Percentiles rank a stretch among this genome's conserved stretches.
Conservation (phyloP, 495 filamentous ascomycete species). For the Talaromyces wortmannii region DNA sequence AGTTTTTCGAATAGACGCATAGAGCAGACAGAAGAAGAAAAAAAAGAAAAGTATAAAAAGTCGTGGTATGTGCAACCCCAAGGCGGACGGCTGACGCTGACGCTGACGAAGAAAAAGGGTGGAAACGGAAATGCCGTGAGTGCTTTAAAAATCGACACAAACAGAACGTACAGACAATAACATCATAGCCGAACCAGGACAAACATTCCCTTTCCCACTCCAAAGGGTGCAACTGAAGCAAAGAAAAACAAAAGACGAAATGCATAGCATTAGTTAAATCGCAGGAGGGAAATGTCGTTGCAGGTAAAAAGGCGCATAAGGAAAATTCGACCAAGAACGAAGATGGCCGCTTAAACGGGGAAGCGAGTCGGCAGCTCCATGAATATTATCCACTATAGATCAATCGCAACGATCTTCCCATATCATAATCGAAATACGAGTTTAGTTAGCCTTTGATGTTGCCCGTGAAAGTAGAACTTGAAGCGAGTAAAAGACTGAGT, state of each 20-base stretch:
- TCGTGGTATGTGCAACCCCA: background rate
- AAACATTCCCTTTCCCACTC: background rate
- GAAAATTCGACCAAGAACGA: background rate
- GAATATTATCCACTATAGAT: background rate
- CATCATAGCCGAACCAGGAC: slow-evolving; percentile 2
- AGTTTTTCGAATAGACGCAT: background rate
- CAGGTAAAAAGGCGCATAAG: background rate
- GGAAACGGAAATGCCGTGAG: background rate
- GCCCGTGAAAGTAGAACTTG: no score
- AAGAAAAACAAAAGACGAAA: slow-evolving; percentile 1
- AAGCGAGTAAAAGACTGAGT: background rate
- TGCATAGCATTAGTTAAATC: background rate
- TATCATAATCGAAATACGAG: background rate
- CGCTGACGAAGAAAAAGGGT: background rate
- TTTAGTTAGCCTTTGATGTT: no score
- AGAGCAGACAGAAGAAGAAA: background rate
- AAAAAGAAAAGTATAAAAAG: background rate
- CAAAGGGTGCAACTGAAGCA: background rate
- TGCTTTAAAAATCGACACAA: background rate
- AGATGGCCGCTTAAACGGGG: no score
- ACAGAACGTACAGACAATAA: slow-evolving; percentile 1
- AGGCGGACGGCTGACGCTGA: background rate
- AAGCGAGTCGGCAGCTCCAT: no score
- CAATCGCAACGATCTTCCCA: background rate
- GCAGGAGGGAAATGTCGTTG: slow-evolving; percentile 1